phyloP scores from a whole-genome alignment of 2,329 filamentous ascomycete species.

The Aspergillus fumigatiaffinis region DNA sequence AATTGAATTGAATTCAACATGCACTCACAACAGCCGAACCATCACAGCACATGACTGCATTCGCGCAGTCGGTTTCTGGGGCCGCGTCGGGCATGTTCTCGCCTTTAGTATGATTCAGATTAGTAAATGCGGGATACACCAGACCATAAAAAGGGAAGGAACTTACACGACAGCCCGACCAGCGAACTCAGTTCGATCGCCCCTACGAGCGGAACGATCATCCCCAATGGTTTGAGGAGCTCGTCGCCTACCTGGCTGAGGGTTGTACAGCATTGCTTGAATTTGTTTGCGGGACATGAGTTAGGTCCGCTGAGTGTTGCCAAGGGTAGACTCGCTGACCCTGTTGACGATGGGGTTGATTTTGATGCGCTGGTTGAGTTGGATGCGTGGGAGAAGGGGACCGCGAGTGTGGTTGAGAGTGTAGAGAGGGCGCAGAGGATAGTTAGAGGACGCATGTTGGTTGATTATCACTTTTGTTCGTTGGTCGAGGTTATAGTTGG shows the following conservation, averaged over 20 bases:
- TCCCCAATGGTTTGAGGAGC: conserved; percentile 14
- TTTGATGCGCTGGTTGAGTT: conserved; percentile 2
- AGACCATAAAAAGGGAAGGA: background rate
- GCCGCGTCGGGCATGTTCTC: conserved; percentile 13
- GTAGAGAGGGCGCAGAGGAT: conserved; percentile 4
- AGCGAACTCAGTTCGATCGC: conserved; percentile 20
- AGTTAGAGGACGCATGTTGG: conserved; percentile 1
- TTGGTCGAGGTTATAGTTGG: background rate
- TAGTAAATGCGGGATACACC: background rate
- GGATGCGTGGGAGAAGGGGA: background rate
- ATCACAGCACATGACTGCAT: conserved; percentile 26
- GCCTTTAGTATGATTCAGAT: conserved; percentile 8
- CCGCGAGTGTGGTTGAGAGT: conserved; percentile 1
- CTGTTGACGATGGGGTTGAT: background rate
- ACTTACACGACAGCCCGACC: conserved; percentile 26
- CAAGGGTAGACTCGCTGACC: conserved; percentile 4
- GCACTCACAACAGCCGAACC: conserved; percentile 4
- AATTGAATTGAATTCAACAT: background rate
- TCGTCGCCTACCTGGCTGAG: conserved; percentile 14
- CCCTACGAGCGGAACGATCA: conserved; percentile 18
- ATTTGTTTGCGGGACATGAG: conserved; percentile 20
- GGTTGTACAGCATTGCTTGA: conserved; percentile 26
- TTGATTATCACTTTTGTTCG: background rate
- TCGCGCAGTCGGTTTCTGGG: conserved; percentile 14
- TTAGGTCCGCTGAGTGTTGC: conserved; percentile 10